A percentile compares a stretch with the other conserved stretches of the same genome.
Conservation (phyloP, 1,284 basidiomycete species). For the Ceratobasidium sp. region DNA sequence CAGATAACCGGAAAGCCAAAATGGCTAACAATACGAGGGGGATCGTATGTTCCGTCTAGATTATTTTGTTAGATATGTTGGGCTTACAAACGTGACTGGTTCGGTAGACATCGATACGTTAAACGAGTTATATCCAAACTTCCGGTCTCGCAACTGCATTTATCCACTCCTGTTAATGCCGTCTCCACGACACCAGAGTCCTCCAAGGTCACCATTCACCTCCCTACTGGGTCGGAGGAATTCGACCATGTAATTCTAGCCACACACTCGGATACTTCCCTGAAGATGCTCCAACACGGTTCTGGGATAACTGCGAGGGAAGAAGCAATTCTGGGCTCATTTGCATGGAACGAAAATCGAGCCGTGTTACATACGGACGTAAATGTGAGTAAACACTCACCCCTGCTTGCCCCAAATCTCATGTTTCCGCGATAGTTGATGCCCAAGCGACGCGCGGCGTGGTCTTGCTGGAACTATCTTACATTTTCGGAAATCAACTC, state of each 20-base stretch:
- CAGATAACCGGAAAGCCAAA: slow-evolving; percentile 80
- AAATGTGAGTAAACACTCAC: slow-evolving; percentile 58
- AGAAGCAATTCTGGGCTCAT: slow-evolving; percentile 68
- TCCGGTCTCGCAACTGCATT: slow-evolving; percentile 68
- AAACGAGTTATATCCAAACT: slow-evolving; percentile 71
- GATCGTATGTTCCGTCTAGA: slow-evolving; percentile 65
- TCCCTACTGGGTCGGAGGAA: slow-evolving; percentile 60
- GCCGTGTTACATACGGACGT: slow-evolving; percentile 78
- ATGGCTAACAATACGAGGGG: slow-evolving; percentile 83
- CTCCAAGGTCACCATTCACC: slow-evolving; percentile 61
- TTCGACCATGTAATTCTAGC: slow-evolving; percentile 87
- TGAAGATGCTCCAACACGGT: slow-evolving; percentile 71
- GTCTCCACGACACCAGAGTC: slow-evolving; percentile 52
- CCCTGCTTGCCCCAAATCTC: background rate
- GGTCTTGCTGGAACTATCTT: slow-evolving; percentile 84
- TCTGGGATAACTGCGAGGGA: slow-evolving; percentile 69
- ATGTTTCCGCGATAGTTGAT: slow-evolving; percentile 66
- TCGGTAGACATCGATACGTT: slow-evolving; percentile 77
- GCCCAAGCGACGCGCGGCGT: slow-evolving; percentile 71
- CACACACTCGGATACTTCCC: slow-evolving; percentile 78
- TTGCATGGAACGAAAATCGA: slow-evolving; percentile 79
- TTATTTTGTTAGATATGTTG: slow-evolving; percentile 30
- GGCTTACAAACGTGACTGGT: too few species aligned
- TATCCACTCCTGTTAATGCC: slow-evolving; percentile 69
- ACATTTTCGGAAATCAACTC: slow-evolving; percentile 62